phyloP scores from a whole-genome alignment of 352 stramenopile genomes.

The Phytophthora chlamydospora region DNA sequence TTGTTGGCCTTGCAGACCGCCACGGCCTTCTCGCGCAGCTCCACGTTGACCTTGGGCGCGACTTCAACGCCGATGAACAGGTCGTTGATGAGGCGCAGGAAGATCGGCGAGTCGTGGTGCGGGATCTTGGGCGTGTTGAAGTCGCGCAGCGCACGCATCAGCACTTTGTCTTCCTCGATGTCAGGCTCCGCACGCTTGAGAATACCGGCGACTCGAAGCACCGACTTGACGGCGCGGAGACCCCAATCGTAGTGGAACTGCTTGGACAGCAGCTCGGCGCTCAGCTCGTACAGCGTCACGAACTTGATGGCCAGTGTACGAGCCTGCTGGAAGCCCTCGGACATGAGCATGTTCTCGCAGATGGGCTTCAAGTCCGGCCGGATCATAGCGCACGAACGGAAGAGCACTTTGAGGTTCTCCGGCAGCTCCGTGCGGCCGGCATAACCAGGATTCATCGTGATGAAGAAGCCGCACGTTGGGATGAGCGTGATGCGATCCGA shows the following conservation, averaged over 20 bases:
- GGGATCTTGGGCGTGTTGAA: slow-evolving; percentile 91
- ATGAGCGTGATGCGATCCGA: slow-evolving; percentile 88
- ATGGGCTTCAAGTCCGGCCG: slow-evolving; percentile 93
- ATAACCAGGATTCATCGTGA: slow-evolving; percentile 96
- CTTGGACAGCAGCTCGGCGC: slow-evolving; percentile 84
- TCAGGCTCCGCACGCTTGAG: slow-evolving; percentile 84
- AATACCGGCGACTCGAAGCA: slow-evolving; percentile 87
- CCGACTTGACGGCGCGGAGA: slow-evolving; percentile 89
- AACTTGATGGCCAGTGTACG: slow-evolving; percentile 93
- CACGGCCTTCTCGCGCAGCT: slow-evolving; percentile 92
- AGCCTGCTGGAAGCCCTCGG: slow-evolving; percentile 88
- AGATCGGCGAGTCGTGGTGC: slow-evolving; percentile 88
- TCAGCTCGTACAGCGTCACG: slow-evolving; percentile 90
- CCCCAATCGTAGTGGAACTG: slow-evolving; percentile 94
- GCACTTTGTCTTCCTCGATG: slow-evolving; percentile 86
- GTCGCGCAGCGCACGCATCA: slow-evolving; percentile 87
- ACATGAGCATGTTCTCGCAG: slow-evolving; percentile 92
- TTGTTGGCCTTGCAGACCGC: slow-evolving; percentile 91
- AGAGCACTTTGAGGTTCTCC: slow-evolving; percentile 93
- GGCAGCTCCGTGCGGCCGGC: slow-evolving; percentile 87
- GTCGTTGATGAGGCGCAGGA: slow-evolving; percentile 87
- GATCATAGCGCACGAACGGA: slow-evolving; percentile 94
- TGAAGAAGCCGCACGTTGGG: slow-evolving; percentile 93
- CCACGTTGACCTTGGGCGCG: slow-evolving; percentile 93
- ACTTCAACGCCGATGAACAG: slow-evolving; percentile 94